A percentile compares a stretch with the other conserved stretches of the same genome.
Conservation (phyloP, 2,329 filamentous ascomycete genomes). For the Coniochaeta sp. region DNA sequence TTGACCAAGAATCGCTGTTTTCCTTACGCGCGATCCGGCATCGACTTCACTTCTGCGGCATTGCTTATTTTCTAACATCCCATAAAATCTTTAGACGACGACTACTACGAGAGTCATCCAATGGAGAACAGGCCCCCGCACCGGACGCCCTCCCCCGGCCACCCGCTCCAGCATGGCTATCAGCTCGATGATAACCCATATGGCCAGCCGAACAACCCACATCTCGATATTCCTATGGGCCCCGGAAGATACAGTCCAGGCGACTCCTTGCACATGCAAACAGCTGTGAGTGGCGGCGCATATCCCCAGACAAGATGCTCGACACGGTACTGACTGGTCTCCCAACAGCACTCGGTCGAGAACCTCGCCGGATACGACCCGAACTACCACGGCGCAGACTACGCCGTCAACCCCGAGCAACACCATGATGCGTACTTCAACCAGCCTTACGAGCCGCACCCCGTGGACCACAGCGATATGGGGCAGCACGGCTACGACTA, state of each 20-base stretch:
- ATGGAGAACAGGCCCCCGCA: slow-evolving; percentile 49
- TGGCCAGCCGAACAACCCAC: slow-evolving; percentile 34
- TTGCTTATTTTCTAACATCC: slow-evolving; percentile 9
- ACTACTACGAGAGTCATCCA: slow-evolving; percentile 45
- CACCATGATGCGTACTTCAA: slow-evolving; percentile 86
- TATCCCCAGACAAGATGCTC: neutral
- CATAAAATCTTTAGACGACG: slow-evolving; percentile 39
- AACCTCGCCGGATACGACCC: slow-evolving; percentile 35
- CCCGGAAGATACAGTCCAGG: slow-evolving; percentile 51
- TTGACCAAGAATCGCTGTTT: neutral
- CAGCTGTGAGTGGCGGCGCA: slow-evolving; percentile 56
- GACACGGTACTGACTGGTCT: neutral
- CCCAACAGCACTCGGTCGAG: slow-evolving; percentile 42
- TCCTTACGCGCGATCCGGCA: neutral
- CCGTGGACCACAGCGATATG: slow-evolving; percentile 42
- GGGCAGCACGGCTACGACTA: slow-evolving; percentile 59
- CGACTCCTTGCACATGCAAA: slow-evolving; percentile 76
- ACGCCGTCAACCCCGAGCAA: slow-evolving; percentile 71
- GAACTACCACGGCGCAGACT: slow-evolving; percentile 41
- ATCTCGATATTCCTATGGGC: slow-evolving; percentile 64
- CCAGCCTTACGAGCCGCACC: slow-evolving; percentile 68
- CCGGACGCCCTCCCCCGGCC: slow-evolving; percentile 70
- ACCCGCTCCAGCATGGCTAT: slow-evolving; percentile 67
- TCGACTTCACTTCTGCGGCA: neutral
- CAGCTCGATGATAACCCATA: slow-evolving; percentile 77